These are phyloP conservation scores for Trypanosoma grayi DNA, from an alignment of 208 protist species.

Conservation along the genomic window DNA sequence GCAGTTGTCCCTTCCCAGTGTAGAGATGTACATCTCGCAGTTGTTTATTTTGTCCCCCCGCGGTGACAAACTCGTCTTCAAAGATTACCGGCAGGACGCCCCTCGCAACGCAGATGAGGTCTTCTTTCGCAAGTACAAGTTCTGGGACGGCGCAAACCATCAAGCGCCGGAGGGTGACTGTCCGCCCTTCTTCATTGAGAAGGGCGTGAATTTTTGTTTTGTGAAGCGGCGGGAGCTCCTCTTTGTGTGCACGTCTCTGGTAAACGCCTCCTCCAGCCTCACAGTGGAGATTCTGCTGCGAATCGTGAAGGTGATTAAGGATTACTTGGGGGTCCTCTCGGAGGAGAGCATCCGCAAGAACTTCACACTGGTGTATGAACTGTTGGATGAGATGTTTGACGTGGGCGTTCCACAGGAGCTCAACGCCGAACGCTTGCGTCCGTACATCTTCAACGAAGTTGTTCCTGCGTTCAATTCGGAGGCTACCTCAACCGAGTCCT, in stretches of 20 bases:
- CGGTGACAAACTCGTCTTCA: slow-evolving; percentile 81
- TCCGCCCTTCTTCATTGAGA: slow-evolving; percentile 59
- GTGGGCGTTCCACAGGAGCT: slow-evolving; percentile 83
- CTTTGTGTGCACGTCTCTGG: slow-evolving; percentile 77
- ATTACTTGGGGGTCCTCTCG: slow-evolving; percentile 84
- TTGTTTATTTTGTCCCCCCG: slow-evolving; percentile 83
- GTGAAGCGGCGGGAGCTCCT: slow-evolving; percentile 66
- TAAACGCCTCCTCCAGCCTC: slow-evolving; percentile 71
- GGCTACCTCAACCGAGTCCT: slow-evolving; percentile 16
- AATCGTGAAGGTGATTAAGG: slow-evolving; percentile 71
- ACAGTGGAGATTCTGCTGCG: slow-evolving; percentile 72
- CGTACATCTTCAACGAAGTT: slow-evolving; percentile 76
- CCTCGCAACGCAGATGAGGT: slow-evolving; percentile 56
- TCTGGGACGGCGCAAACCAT: slow-evolving; percentile 36
- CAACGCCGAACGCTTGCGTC: slow-evolving; percentile 71
- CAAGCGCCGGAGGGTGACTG: slow-evolving; percentile 54
- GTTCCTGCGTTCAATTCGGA: slow-evolving; percentile 23
- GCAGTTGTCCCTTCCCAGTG: not conserved
- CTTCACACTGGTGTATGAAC: slow-evolving; percentile 91
- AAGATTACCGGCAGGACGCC: slow-evolving; percentile 83
- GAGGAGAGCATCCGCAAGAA: slow-evolving; percentile 87
- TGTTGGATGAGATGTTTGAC: slow-evolving; percentile 92
- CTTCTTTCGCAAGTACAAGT: slow-evolving; percentile 85
- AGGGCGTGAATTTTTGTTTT: slow-evolving; percentile 83
- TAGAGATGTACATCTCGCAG: slow-evolving; percentile 58